Percentiles rank a stretch among this genome's conserved stretches.
These are phyloP conservation scores for Aureobasidium sp. DNA, from an alignment of 2,329 filamentous ascomycete species.

Conservation along the genomic window DNA sequence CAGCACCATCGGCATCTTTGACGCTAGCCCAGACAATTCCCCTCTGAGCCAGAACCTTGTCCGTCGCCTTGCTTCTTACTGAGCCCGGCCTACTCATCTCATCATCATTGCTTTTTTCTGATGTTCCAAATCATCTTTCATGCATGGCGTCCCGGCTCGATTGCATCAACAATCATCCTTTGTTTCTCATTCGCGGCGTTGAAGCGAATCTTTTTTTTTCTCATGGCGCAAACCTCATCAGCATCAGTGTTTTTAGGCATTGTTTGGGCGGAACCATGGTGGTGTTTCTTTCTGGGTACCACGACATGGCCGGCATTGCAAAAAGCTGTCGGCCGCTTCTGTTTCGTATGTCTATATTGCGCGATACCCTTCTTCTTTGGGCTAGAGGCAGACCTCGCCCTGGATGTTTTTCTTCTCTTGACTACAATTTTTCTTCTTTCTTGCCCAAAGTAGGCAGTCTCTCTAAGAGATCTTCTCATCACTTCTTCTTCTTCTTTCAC, in stretches of 20 bases:
- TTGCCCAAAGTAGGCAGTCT: conserved; percentile 11
- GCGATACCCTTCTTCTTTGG: conserved; percentile 17
- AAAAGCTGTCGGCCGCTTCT: neutral
- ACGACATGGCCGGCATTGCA: neutral
- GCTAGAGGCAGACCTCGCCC: conserved; percentile 17
- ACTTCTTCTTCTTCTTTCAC: neutral
- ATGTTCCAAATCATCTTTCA: conserved; percentile 20
- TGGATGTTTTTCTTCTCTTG: conserved; percentile 3
- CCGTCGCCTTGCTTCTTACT: conserved; percentile 33
- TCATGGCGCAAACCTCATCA: conserved; percentile 19
- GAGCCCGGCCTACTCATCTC: conserved; percentile 12
- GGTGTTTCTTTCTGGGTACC: neutral
- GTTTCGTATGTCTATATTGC: conserved; percentile 16
- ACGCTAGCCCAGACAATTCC: conserved; percentile 24
- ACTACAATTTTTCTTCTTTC: neutral
- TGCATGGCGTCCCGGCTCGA: conserved; percentile 22
- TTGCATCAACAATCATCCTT: conserved; percentile 18
- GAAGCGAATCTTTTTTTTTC: conserved; percentile 18
- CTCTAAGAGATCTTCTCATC: neutral
- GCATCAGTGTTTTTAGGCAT: conserved; percentile 12
- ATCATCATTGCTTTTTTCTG: conserved; percentile 13
- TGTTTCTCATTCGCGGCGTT: conserved; percentile 19
- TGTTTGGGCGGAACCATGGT: conserved; percentile 1
- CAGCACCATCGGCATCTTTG: conserved; percentile 16
- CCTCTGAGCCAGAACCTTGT: conserved; percentile 28